Conservation (phyloP, 352 stramenopile genomes). For the Aphanomyces astaci region DNA sequence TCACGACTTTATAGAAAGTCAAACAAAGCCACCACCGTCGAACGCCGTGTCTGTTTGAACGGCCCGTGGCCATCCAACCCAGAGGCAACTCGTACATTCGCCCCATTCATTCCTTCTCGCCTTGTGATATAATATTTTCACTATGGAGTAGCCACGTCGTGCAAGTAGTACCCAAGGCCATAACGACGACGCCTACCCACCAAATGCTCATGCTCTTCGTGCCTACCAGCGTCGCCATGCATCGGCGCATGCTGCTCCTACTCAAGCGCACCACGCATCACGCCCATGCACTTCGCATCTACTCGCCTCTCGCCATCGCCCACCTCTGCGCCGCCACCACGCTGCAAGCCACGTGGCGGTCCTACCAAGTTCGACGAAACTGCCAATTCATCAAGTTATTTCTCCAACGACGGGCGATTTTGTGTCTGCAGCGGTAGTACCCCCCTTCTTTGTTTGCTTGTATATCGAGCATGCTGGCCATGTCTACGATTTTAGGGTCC, state of each 20-base stretch:
- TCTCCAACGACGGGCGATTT: background rate
- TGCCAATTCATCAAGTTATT: background rate
- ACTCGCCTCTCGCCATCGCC: background rate
- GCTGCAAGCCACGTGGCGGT: constrained; percentile 12
- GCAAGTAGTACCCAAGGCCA: no score
- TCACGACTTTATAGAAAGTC: no score
- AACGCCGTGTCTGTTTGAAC: constrained; percentile 1
- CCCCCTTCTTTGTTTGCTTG: no score
- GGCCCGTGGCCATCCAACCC: background rate
- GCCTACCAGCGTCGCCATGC: constrained; percentile 13
- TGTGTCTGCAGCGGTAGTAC: constrained; percentile 14
- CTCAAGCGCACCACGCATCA: background rate
- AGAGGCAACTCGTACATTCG: background rate
- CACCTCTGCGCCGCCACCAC: background rate
- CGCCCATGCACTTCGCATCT: background rate
- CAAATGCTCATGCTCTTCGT: constrained; percentile 16
- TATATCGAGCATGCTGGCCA: no score
- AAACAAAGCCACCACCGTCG: background rate
- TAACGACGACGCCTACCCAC: no score
- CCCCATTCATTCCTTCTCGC: background rate
- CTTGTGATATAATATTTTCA: background rate
- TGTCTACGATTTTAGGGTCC: no score
- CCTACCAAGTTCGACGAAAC: background rate
- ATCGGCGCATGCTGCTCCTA: constrained; percentile 5
- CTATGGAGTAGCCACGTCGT: background rate